phyloP scores from a whole-genome alignment of 2,329 filamentous ascomycete genomes.

The Colletotrichum costaricense region DNA sequence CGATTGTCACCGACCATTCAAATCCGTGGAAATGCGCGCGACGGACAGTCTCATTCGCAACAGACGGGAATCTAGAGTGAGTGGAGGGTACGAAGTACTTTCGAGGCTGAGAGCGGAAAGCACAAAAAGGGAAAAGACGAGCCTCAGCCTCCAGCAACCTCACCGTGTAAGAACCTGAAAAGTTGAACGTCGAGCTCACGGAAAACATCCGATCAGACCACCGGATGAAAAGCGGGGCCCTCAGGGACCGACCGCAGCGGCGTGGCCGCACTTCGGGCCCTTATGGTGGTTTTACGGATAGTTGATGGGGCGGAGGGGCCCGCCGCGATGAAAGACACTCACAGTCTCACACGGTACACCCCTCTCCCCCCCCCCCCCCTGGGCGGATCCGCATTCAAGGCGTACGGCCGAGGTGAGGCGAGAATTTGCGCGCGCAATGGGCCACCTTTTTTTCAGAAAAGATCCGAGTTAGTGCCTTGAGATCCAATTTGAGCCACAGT shows the following conservation, averaged over 20 bases:
- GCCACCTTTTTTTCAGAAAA: background rate
- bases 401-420: constrained; percentile 14
- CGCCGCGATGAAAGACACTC: background rate
- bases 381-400: constrained; percentile 5
- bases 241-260: background rate
- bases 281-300: background rate
- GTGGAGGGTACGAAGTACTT: background rate
- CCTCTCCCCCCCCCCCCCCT: no score
- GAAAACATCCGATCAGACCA: constrained; percentile 33
- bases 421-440: constrained; percentile 24
- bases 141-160: no score
- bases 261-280: constrained; percentile 34
- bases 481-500: no score
- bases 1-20: background rate
- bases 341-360: no score
- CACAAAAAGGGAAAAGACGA: background rate
- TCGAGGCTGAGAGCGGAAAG: background rate
- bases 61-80: no score
- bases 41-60: background rate
- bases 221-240: constrained; percentile 13
- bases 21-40: background rate
- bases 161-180: no score
- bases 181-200: background rate
- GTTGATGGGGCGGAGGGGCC: no score
- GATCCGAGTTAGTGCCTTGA: background rate